Conservation (phyloP, 2,329 filamentous ascomycete species). For the Fusarium sp. region DNA sequence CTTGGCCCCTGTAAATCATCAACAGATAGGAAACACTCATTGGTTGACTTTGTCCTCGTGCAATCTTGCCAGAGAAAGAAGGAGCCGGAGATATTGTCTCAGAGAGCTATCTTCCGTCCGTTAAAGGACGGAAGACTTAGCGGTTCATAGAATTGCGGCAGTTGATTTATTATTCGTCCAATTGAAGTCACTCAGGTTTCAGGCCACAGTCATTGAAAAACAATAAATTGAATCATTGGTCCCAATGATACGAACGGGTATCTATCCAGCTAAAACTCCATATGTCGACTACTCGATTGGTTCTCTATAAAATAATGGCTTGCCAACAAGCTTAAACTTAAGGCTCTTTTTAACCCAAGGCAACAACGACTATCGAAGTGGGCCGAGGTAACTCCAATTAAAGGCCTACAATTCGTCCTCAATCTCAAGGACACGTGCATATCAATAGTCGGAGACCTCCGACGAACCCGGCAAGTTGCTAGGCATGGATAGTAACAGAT, state of each 20-base stretch:
- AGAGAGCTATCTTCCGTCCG: conserved; percentile 14
- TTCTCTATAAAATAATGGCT: background rate
- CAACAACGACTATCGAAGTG: background rate
- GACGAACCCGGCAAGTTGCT: background rate
- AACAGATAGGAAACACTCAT: conserved; percentile 3
- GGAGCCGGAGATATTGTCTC: conserved; percentile 7
- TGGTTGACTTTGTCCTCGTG: conserved; percentile 19
- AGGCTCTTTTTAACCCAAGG: background rate
- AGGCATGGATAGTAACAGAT: background rate
- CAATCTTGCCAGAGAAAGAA: conserved; percentile 25
- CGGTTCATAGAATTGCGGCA: background rate
- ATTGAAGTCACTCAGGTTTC: conserved; percentile 2
- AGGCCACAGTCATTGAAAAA: background rate
- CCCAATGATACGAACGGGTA: background rate
- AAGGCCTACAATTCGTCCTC: background rate
- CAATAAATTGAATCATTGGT: background rate
- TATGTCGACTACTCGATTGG: background rate
- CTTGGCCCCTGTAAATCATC: conserved; percentile 19
- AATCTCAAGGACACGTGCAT: conserved; percentile 8
- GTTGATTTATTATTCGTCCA: conserved; percentile 13
- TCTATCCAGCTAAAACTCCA: conserved; percentile 6
- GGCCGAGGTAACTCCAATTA: conserved; percentile 2
- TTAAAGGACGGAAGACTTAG: background rate
- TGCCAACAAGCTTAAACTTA: background rate
- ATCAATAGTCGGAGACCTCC: conserved; percentile 6